A percentile compares a stretch with the other conserved stretches of the same genome.
These are phyloP conservation scores for Whalleya microplaca DNA, from an alignment of 2,329 filamentous ascomycete species.

Conservation along the genomic window DNA sequence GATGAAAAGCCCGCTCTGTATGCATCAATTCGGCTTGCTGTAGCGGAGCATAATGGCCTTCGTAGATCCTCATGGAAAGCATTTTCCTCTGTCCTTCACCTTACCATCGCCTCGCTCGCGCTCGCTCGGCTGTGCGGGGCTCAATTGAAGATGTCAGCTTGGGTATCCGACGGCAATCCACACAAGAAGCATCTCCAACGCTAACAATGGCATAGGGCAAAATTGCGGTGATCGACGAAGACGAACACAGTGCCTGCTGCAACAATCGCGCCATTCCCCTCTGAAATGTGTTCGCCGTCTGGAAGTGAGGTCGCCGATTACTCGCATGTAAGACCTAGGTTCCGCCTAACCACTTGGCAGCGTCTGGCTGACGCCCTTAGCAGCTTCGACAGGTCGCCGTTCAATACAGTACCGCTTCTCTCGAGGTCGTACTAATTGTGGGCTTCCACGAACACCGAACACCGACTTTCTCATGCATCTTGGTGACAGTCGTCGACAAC, in stretches of 20 bases:
- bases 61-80: conserved; percentile 3
- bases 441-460: conserved; percentile 1
- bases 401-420: conserved; percentile 5
- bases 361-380: not conserved
- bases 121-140: not conserved
- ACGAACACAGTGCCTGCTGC: conserved; percentile 2
- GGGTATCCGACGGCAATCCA: not conserved
- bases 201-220: conserved; percentile 3
- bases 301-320: conserved; percentile 21
- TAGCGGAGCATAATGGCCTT: not conserved
- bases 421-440: conserved; percentile 4
- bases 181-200: conserved; percentile 3
- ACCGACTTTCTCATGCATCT: conserved; percentile 6
- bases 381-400: conserved; percentile 1
- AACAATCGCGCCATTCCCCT: not conserved
- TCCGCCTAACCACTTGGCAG: no score
- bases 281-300: not conserved
- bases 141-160: conserved; percentile 1
- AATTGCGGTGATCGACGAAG: not conserved
- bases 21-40: conserved; percentile 6
- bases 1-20: conserved; percentile 1
- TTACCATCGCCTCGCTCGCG: not conserved
- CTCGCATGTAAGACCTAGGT: conserved; percentile 1
- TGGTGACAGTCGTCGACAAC: not conserved
- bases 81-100: not conserved